Evolutionary conservation across 805 yeast genomes (phyloP), one percentile per base, ranked within the genome.

Genomic region (Spathaspora boniae): DNA sequence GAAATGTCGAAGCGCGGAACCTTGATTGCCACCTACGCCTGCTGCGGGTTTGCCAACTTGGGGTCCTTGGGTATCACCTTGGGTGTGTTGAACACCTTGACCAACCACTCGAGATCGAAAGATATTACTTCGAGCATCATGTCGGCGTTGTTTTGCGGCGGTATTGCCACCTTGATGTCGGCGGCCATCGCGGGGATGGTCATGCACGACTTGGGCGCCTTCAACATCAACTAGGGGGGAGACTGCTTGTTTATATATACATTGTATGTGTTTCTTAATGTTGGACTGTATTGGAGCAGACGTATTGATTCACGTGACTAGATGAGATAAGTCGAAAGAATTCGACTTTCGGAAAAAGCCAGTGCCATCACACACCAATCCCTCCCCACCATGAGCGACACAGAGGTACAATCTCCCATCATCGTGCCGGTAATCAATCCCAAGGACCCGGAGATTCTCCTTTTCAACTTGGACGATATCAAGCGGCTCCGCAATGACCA

Each of bases 181-280:
- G 81, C 82, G 19, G 72, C 76, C 35, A 72, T 74, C 39, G 82
- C 83, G 6, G 81, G 80, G 19, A 78, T 78, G 83, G 75, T 76
- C 17, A 63, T 78, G 50, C 74, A 74, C 36, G 74, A 75, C 44
- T 56, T 72, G 52, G 41, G 42, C 34, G 47, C 56, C 5, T 57
- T 49, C 39, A 27, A 26, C 22, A n/a, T n/a, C n/a, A n/a, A n/a
- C n/a, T n/a, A n/a, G n/a, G n/a, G n/a, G n/a, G n/a, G n/a, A n/a
- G n/a, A n/a, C n/a, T 8, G 8, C n/a, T 29, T 11, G 9, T 29
- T 29, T 22, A 21, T 31, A 3, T 8, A 16, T 11, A 8, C 14
- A 8, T 26, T 26, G 29, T 26, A 26, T 26, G 25, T 22, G n/a
- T 22, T 22, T 22, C n/a, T 22, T 11, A 22, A 11, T 22, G n/a